phyloP scores from a whole-genome alignment of 306 rosid species.

The Rubus idaeus region DNA sequence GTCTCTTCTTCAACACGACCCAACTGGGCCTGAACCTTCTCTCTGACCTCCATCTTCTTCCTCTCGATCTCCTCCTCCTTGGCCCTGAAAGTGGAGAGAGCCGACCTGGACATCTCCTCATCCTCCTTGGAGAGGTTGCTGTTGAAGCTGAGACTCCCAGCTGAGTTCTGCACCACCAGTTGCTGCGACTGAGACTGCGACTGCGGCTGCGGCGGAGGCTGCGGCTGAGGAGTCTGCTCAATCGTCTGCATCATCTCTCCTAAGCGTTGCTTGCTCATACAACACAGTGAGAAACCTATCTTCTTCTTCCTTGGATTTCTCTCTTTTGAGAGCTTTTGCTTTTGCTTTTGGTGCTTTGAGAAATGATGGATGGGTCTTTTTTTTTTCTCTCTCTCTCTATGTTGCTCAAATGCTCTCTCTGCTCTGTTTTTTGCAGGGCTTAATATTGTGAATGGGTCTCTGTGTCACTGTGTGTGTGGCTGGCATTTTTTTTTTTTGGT shows the following conservation, averaged over 20 bases:
- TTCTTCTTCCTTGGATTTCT: constrained; percentile 40
- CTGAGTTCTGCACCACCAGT: constrained; percentile 67
- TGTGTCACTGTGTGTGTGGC: constrained; percentile 5
- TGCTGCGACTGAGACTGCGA: constrained; percentile 50
- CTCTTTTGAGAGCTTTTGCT: constrained; percentile 20
- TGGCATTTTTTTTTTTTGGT: neutral
- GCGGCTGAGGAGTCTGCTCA: constrained; percentile 31
- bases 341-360: neutral
- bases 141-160: constrained; percentile 84
- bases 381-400: constrained; percentile 34
- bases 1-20: constrained; percentile 98
- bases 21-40: constrained; percentile 80
- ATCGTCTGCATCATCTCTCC: constrained; percentile 47
- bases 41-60: constrained; percentile 94
- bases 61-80: constrained; percentile 95
- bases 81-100: constrained; percentile 86
- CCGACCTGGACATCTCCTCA: constrained; percentile 94
- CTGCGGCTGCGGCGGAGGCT: neutral
- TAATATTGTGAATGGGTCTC: neutral
- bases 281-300: constrained; percentile 23
- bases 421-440: constrained; percentile 33
- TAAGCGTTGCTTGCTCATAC: constrained; percentile 13
- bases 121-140: constrained; percentile 90
- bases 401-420: constrained; percentile 45
- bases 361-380: constrained; percentile 13